Conservation (phyloP, 1,284 basidiomycete genomes). For the Moesziomyces parantarcticus region DNA sequence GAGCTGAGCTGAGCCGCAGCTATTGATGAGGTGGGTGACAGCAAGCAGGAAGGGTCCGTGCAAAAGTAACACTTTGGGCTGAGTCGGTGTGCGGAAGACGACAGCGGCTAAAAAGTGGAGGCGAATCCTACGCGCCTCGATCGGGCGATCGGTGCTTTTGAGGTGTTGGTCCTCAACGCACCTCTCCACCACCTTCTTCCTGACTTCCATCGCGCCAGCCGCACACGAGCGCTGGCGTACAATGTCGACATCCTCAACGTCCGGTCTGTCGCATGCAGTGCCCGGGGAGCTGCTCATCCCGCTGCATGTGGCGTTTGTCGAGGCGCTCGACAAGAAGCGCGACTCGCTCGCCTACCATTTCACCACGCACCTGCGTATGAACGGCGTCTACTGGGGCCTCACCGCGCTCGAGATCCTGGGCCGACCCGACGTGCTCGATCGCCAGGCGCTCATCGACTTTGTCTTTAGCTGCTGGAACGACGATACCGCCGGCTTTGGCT, state of each 20-base stretch:
- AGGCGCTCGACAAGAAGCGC: slow-evolving; percentile 50
- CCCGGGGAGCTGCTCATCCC: slow-evolving; percentile 32
- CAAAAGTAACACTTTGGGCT: no score
- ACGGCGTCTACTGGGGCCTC: slow-evolving; percentile 96
- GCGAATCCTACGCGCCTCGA: no score
- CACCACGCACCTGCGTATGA: slow-evolving; percentile 91
- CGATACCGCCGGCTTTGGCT: slow-evolving; percentile 81
- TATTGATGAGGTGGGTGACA: no score
- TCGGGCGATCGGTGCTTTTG: no score
- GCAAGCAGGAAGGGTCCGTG: no score
- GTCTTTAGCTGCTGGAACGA: slow-evolving; percentile 87
- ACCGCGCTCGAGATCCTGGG: slow-evolving; percentile 86
- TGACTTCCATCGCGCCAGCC: no score
- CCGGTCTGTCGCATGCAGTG: slow-evolving; percentile 1
- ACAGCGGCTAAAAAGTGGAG: no score
- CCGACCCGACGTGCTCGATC: slow-evolving; percentile 79
- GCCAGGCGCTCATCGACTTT: slow-evolving; percentile 86
- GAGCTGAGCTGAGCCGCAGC: no score
- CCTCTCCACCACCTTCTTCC: no score
- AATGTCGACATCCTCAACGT: neutral
- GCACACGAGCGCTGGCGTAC: neutral
- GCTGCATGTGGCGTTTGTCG: slow-evolving; percentile 40
- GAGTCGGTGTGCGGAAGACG: no score
- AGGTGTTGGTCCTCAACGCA: no score
- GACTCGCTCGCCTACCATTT: slow-evolving; percentile 78